phyloP scores from a whole-genome alignment of 805 yeast genomes.

The Candida patagonica region DNA sequence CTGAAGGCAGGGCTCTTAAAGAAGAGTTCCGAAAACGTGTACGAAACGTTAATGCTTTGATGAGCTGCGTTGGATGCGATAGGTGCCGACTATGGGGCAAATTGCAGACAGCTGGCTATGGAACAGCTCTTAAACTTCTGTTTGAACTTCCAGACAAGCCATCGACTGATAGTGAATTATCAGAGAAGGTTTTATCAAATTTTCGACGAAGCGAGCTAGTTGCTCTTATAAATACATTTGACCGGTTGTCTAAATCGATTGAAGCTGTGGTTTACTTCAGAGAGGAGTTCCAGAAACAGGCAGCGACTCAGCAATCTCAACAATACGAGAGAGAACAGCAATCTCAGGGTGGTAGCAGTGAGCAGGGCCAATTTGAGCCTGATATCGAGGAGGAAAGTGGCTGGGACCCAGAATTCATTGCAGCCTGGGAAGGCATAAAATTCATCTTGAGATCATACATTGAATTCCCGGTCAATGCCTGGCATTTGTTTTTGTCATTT shows the following conservation, averaged over 20 bases:
- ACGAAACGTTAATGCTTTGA: slow-evolving; percentile 79
- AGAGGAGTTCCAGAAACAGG: slow-evolving; percentile 6
- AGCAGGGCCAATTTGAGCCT: slow-evolving; percentile 8
- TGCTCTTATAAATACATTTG: slow-evolving; percentile 86
- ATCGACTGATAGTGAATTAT: slow-evolving; percentile 32
- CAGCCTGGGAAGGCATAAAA: slow-evolving; percentile 48
- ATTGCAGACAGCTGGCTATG: slow-evolving; percentile 94
- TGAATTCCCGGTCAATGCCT: slow-evolving; percentile 57
- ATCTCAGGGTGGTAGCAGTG: slow-evolving; percentile 6
- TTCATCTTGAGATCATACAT: slow-evolving; percentile 61
- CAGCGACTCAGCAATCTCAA: slow-evolving; percentile 8
- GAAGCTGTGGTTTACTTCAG: slow-evolving; percentile 62
- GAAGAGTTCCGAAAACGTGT: slow-evolving; percentile 81
- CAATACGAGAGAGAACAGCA: slow-evolving; percentile 10
- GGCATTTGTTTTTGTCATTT: slow-evolving; percentile 40
- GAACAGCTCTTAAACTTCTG: slow-evolving; percentile 84
- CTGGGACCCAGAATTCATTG: slow-evolving; percentile 41
- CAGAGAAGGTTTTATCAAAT: slow-evolving; percentile 42
- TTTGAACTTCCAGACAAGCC: slow-evolving; percentile 62
- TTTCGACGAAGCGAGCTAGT: slow-evolving; percentile 77
- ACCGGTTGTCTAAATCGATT: slow-evolving; percentile 79
- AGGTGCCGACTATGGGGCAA: slow-evolving; percentile 98
- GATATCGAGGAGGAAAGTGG: slow-evolving; percentile 29
- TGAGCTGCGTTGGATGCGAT: slow-evolving; percentile 99
- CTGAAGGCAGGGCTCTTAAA: slow-evolving; percentile 45